Base-by-base conservation (phyloP, 2,329 filamentous ascomycete species). In the Fusarium bulbicola region DNA sequence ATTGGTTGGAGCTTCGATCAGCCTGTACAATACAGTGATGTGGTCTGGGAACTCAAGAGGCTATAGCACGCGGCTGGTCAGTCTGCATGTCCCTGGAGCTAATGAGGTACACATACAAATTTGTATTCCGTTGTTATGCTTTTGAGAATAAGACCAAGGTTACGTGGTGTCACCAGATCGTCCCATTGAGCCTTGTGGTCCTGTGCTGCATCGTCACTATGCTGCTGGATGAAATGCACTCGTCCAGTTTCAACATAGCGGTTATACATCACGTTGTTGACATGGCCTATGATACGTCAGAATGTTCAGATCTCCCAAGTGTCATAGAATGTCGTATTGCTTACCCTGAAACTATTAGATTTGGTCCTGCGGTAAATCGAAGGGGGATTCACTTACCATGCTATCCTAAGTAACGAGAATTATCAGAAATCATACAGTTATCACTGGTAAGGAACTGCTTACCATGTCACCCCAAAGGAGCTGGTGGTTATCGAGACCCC, bases 261-360 rank as follows among this genome's bases (percentile, higher is more conserved):
- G 52, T 74, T 74, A n/a, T 74, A 74, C 49, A 69, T 74, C 3
- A 74, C 57, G 10, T 74, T 74, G 13, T 74, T 74, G 3, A 74
- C 64, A 12, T 74, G 72, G 12, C 68, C 68, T 74, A 4, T 28
- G 1, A 9, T 16, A 15, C 20, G 28, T 74, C 7, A 74, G 63
- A 50, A 0, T 13, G 13, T 24, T 62, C 3, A 72, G 63, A 24
- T 2, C 15, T 5, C 5, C 1, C 1, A 13, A 15, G 4, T 2
- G 3, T 4, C 3, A 11, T 1, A 5, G 0, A 7, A 1, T 5
- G 2, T 2, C 3, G 11, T 32, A 3, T 13, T 8, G 6, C 49
- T 16, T 16, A 64, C 70, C 66, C 66, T 73, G 5, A 2, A 3
- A 12, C 3, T 1, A 21, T 68, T 16, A 59, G 39, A 10, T 10